These are phyloP conservation scores for Prototheca cutis DNA, from an alignment of 163 green algal genomes.

Conservation along the genomic window DNA sequence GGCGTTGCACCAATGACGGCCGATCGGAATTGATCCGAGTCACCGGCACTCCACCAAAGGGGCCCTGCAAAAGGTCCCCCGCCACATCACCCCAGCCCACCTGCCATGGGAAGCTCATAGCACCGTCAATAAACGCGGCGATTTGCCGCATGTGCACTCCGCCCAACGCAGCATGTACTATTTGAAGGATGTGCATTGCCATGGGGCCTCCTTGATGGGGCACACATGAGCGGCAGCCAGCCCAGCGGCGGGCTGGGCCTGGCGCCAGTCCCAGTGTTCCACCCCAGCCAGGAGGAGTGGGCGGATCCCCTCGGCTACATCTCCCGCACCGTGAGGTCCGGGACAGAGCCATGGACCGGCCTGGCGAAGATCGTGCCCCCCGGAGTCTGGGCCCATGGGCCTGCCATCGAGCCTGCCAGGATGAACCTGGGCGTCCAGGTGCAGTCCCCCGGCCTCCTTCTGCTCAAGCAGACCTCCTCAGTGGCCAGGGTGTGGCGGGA, in stretches of 20 bases:
- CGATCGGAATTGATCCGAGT: too few relatives aligned
- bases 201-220: too few relatives aligned
- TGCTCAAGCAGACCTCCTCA: not conserved
- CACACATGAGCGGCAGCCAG: not conserved
- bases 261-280: constrained; percentile 31
- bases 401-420: constrained; percentile 18
- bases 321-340: constrained; percentile 9
- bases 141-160: not conserved
- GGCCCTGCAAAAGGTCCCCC: too few relatives aligned
- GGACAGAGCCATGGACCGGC: constrained; percentile 10
- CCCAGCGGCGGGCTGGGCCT: constrained; percentile 1
- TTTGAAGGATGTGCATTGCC: too few relatives aligned
- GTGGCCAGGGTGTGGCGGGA: constrained; percentile 33
- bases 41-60: too few relatives aligned
- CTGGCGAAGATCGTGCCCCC: constrained; percentile 46
- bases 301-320: constrained; percentile 39
- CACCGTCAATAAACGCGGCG: too few relatives aligned
- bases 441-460: constrained; percentile 17
- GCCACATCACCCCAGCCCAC: too few relatives aligned
- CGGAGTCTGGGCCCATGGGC: constrained; percentile 21
- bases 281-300: constrained; percentile 32
- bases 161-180: too few relatives aligned
- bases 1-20: too few relatives aligned
- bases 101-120: too few relatives aligned
- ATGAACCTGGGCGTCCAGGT: constrained; percentile 23